These are phyloP conservation scores for Musa itinerans DNA, from an alignment of 176 grass and related monocot genomes.

Conservation along the genomic window DNA sequence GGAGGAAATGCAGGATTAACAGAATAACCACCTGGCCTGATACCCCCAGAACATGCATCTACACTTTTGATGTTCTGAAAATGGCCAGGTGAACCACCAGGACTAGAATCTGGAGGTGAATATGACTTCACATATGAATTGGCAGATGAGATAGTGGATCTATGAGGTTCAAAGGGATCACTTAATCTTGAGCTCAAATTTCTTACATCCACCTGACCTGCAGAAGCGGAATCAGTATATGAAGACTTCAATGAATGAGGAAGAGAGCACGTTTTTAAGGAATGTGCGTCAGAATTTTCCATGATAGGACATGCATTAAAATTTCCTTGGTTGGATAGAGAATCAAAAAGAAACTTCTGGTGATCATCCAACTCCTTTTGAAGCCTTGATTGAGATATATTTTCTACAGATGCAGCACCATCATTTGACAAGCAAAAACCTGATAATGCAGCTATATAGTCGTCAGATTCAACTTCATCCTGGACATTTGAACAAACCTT, in stretches of 20 bases:
- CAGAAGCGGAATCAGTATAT: constrained; percentile 34
- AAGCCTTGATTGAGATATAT: constrained; percentile 28
- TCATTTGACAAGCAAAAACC: constrained; percentile 52
- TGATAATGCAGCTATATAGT: constrained; percentile 74
- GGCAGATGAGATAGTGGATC: constrained; percentile 28
- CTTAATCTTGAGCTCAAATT: constrained; percentile 32
- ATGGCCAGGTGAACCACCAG: constrained; percentile 62
- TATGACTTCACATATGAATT: constrained; percentile 56
- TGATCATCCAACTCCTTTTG: constrained; percentile 44
- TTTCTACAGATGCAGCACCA: constrained; percentile 29
- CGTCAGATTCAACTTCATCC: constrained; percentile 48
- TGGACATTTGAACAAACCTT: constrained; percentile 47
- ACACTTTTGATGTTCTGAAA: constrained; percentile 50
- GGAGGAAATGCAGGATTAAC: constrained; percentile 30
- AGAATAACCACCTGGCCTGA: constrained; percentile 35
- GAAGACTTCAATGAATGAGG: constrained; percentile 43
- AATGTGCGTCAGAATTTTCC: constrained; percentile 43
- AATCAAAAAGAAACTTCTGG: constrained; percentile 41
- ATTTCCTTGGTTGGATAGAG: constrained; percentile 28
- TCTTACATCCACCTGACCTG: constrained; percentile 36
- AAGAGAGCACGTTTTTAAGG: constrained; percentile 37
- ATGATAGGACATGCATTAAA: constrained; percentile 23
- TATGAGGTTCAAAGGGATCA: constrained; percentile 33
- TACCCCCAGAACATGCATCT: constrained; percentile 56
- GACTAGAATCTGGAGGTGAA: constrained; percentile 47